Evolutionary conservation across 176 grass and related monocot species (phyloP).

Genomic region (Neostapfia colusana): DNA sequence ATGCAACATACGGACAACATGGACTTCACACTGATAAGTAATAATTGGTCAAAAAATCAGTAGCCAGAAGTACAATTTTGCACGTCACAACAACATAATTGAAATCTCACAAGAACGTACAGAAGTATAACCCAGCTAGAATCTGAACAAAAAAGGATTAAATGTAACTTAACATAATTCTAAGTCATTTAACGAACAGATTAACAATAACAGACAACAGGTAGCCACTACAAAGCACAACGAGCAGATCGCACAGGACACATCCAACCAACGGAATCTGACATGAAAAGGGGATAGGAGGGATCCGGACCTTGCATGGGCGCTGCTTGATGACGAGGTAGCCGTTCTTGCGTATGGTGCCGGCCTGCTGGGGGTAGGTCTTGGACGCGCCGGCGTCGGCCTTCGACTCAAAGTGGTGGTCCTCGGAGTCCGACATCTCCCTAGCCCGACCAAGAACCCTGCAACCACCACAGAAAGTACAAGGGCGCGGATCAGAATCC

Average conservation of each 20-base stretch:
- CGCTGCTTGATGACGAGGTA: conserved; percentile 64
- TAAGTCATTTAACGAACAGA: neutral
- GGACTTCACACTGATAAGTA: neutral
- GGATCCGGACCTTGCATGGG: conserved; percentile 61
- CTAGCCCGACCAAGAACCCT: conserved; percentile 18
- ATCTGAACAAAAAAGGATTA: neutral
- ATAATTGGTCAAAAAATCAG: neutral
- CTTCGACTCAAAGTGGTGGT: conserved; percentile 78
- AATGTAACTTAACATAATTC: neutral
- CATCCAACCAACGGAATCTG: neutral
- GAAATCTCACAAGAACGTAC: neutral
- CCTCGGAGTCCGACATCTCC: conserved; percentile 70
- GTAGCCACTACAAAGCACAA: neutral
- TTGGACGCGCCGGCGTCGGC: conserved; percentile 71
- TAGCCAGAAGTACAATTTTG: neutral
- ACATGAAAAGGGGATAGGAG: neutral
- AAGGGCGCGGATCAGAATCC: conserved; percentile 2
- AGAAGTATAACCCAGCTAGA: neutral
- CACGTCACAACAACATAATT: neutral
- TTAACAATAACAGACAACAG: neutral
- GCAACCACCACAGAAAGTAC: neutral
- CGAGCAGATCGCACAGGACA: neutral
- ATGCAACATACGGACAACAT: neutral
- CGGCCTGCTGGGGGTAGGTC: conserved; percentile 69
- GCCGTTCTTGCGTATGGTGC: conserved; percentile 66